phyloP scores from a whole-genome alignment of 768 basidiomycete genomes.

The Pisolithus orientalis region DNA sequence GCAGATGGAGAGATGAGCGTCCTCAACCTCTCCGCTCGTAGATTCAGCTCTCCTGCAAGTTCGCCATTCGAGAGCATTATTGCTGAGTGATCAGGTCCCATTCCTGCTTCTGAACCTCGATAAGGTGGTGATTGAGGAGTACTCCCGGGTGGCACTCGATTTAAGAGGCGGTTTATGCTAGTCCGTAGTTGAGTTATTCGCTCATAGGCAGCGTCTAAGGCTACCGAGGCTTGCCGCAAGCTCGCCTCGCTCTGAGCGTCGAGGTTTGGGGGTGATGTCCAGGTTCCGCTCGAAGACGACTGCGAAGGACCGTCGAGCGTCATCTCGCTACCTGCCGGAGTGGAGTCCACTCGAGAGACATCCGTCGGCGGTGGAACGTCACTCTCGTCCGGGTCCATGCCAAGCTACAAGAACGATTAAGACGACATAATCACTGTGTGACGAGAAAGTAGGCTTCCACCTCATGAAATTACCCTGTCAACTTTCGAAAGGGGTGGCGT shows the following conservation, averaged over 20 bases:
- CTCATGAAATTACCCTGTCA: neutral
- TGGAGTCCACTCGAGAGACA: slow-evolving; percentile 6
- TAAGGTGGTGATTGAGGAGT: slow-evolving; percentile 7
- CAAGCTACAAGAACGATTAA: neutral
- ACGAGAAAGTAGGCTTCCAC: neutral
- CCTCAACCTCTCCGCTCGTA: slow-evolving; percentile 23
- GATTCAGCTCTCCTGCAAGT: slow-evolving; percentile 21
- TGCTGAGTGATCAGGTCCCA: slow-evolving; percentile 26
- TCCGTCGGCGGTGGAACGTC: slow-evolving; percentile 6
- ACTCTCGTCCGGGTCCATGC: slow-evolving; percentile 17
- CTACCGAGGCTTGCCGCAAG: slow-evolving; percentile 46
- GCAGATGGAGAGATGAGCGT: slow-evolving; percentile 24
- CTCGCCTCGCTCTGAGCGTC: slow-evolving; percentile 28
- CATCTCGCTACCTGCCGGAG: slow-evolving; percentile 10
- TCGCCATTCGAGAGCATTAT: slow-evolving; percentile 23
- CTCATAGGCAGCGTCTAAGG: slow-evolving; percentile 48
- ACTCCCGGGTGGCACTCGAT: slow-evolving; percentile 32
- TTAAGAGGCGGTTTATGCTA: slow-evolving; percentile 39
- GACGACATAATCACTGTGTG: neutral
- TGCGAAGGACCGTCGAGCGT: slow-evolving; percentile 9
- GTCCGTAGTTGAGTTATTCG: slow-evolving; percentile 50
- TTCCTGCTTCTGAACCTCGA: slow-evolving; percentile 13
- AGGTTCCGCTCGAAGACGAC: slow-evolving; percentile 4
- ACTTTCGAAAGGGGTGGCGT: neutral
- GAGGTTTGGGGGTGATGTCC: slow-evolving; percentile 9